Percentiles rank a stretch among this genome's conserved stretches.
These are phyloP conservation scores for Spinacia oleracea DNA, from an alignment of 179 eudicot species.

Conservation along the genomic window DNA sequence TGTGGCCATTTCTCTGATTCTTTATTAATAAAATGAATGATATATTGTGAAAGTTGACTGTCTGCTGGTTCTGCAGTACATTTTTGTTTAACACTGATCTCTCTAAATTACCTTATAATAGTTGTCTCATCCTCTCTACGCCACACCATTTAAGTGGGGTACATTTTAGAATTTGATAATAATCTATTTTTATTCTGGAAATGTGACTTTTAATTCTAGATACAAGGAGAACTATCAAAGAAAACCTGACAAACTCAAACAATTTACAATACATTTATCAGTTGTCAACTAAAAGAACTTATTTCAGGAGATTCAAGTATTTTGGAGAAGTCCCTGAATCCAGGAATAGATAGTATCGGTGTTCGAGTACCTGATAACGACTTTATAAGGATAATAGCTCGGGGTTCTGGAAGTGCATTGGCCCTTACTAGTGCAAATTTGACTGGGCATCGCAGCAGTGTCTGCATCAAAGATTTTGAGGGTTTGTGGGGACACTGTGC, in stretches of 20 bases:
- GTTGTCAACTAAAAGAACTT: not conserved
- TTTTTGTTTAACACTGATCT: not conserved
- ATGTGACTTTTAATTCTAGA: too few relatives aligned
- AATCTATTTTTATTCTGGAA: not conserved
- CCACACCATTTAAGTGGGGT: too few relatives aligned
- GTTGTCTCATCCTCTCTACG: not conserved
- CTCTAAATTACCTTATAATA: not conserved
- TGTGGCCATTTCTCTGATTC: constrained; percentile 17
- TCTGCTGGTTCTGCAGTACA: not conserved
- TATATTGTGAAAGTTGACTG: not conserved
- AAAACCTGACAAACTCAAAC: not conserved
- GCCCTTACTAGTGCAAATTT: constrained; percentile 97
- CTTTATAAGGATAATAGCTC: constrained; percentile 69
- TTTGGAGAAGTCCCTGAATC: constrained; percentile 83
- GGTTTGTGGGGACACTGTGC: constrained; percentile 82
- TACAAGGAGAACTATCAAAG: not conserved
- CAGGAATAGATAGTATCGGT: constrained; percentile 72
- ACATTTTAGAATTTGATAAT: too few relatives aligned
- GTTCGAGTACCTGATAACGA: constrained; percentile 80
- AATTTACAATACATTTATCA: not conserved
- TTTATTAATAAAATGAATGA: not conserved
- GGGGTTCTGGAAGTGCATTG: constrained; percentile 73
- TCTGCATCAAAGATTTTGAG: constrained; percentile 67
- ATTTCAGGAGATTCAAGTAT: constrained; percentile 74
- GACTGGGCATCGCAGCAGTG: constrained; percentile 87